phyloP scores from a whole-genome alignment of 176 grass and related monocot genomes.

The Zea luxurians region DNA sequence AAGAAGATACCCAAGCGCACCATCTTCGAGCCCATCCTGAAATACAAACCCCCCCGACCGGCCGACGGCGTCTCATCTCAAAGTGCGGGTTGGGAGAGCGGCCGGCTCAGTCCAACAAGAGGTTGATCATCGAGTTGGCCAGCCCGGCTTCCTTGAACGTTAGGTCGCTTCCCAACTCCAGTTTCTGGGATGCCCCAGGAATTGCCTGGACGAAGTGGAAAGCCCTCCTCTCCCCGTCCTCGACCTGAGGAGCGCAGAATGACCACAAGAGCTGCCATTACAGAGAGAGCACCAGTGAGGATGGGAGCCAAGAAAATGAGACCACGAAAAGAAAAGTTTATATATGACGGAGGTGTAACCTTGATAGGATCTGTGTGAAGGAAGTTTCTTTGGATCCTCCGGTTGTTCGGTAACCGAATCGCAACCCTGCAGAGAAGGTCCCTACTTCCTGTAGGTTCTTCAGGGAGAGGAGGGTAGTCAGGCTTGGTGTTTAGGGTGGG shows the following conservation, averaged over 20 bases:
- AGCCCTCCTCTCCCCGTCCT: slow-evolving; percentile 46
- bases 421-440: slow-evolving; percentile 76
- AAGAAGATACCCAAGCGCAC: background rate
- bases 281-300: background rate
- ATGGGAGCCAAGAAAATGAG: too few species aligned
- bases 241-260: slow-evolving; percentile 60
- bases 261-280: slow-evolving; percentile 78
- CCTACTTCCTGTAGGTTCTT: slow-evolving; percentile 75
- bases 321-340: too few species aligned
- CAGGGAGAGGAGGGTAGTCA: slow-evolving; percentile 70
- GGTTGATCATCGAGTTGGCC: slow-evolving; percentile 83
- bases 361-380: slow-evolving; percentile 69
- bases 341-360: slow-evolving; percentile 32
- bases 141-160: slow-evolving; percentile 80
- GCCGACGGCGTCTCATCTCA: background rate
- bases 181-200: slow-evolving; percentile 55
- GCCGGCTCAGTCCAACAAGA: slow-evolving; percentile 58
- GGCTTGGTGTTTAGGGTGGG: slow-evolving; percentile 48
- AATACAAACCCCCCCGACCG: background rate
- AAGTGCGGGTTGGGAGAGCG: background rate
- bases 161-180: slow-evolving; percentile 53
- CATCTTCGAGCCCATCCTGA: slow-evolving; percentile 3
- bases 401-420: slow-evolving; percentile 71
- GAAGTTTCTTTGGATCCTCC: slow-evolving; percentile 79
- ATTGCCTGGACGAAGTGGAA: slow-evolving; percentile 83